phyloP scores from a whole-genome alignment of 768 basidiomycete species.

The Russula dissimulans region DNA sequence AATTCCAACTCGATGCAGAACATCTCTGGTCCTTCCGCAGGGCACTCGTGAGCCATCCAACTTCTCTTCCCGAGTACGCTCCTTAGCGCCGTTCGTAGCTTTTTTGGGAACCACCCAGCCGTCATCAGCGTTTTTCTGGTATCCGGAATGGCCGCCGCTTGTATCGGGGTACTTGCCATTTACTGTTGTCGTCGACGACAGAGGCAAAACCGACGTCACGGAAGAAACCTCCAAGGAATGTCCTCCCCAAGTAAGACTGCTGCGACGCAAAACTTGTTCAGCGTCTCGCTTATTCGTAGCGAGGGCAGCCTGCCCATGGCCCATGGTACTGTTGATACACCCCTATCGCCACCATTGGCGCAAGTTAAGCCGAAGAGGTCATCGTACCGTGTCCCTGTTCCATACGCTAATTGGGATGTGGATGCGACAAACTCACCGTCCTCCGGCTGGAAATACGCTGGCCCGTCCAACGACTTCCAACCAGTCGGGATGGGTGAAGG shows the following conservation, averaged over 20 bases:
- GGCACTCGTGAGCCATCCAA: conserved; percentile 10
- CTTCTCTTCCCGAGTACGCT: background rate
- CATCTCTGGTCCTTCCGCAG: background rate
- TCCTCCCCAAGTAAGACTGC: background rate
- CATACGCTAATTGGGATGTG: background rate
- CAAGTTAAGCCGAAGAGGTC: background rate
- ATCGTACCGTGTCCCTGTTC: conserved; percentile 10
- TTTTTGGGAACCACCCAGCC: conserved; percentile 58
- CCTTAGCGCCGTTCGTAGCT: conserved; percentile 28
- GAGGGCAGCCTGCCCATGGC: background rate
- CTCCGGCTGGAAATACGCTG: conserved; percentile 4
- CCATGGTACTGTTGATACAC: background rate
- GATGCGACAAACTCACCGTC: background rate
- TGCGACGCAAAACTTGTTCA: background rate
- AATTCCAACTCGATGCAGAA: conserved; percentile 38
- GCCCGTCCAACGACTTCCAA: conserved; percentile 20
- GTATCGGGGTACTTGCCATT: conserved; percentile 36
- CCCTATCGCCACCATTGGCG: background rate
- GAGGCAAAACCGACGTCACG: conserved; percentile 20
- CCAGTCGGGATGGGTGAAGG: background rate
- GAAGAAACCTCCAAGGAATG: conserved; percentile 14
- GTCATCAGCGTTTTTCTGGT: conserved; percentile 69
- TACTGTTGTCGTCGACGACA: conserved; percentile 36
- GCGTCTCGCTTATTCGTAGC: background rate
- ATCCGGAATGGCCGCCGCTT: conserved; percentile 47